Evolutionary conservation across 176 grass and related monocot genomes (phyloP), one percentile per base, ranked within the genome.

Genomic region (Oryza glumipatula): DNA sequence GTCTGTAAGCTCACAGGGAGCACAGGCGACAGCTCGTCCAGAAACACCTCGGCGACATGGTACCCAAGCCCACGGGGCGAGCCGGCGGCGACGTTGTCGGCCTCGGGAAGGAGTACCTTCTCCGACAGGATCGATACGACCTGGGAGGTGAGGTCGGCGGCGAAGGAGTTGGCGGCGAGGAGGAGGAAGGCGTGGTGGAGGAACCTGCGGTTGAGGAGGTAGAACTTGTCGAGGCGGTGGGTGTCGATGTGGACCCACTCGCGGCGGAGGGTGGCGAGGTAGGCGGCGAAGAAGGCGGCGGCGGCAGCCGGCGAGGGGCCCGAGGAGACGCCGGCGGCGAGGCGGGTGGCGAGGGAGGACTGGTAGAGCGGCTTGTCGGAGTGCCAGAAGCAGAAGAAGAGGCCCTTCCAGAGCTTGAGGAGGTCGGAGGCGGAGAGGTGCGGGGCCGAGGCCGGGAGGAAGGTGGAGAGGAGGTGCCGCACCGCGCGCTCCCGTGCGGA

Each of bases 311-410:
- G 70, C 0, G 74, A 17, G 16, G 79, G 26, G 0, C 87, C 67
- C 1, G 86, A 17, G 48, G 94, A 93, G 75, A 98, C 81, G 21
- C 89, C 80, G 11, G 89, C 67, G 9, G 93, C 93, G 36, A 99
- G 90, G 71, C 93, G 90, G 61, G 84, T 54, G 78, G 91, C 93
- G 66, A 99, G 91, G 54, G 85, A 73, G 63, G 78, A 78, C 68
- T 99, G 96, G 78, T 90, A 89, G 17, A 86, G 86, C 30, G 91
- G 79, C 83, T 90, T 96, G 77, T 99, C 96, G 36, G 93, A 82
- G 89, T 99, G 96, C 96, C 96, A 96, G 87, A 95, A 92, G 89
- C 96, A 96, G 80, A 91, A 98, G 93, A 98, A 99, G 89, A 99
- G 75, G 30, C 93, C 96, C 91, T 96, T 99, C 96, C 93, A 99